Percentiles rank a stretch among this genome's conserved stretches.
Conservation (phyloP, 345 rosid genomes). For the Pistacia atlantica region DNA sequence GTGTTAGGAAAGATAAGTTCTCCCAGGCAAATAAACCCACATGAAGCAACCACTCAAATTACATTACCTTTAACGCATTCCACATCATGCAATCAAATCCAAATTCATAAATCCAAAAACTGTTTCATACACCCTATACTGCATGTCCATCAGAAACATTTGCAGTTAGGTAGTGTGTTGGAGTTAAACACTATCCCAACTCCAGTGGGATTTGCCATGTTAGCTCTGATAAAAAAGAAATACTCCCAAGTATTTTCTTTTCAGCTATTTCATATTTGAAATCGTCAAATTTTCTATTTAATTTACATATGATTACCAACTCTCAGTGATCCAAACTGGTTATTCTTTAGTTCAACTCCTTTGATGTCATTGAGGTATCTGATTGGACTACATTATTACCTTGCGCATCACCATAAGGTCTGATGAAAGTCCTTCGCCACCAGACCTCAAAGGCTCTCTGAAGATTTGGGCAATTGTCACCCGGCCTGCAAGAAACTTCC, state of each 20-base stretch:
- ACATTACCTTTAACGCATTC: constrained; percentile 9
- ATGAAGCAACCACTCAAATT: constrained; percentile 9
- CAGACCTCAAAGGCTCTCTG: constrained; percentile 97
- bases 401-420: constrained; percentile 64
- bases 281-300: constrained; percentile 3
- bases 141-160: constrained; percentile 1
- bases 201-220: constrained; percentile 13
- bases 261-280: not conserved
- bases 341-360: constrained; percentile 24
- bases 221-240: constrained; percentile 6
- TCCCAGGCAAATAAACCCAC: not conserved
- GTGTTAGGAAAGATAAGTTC: not conserved
- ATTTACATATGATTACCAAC: constrained; percentile 10
- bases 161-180: not conserved
- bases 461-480: constrained; percentile 96
- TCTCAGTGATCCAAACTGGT: not conserved
- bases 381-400: constrained; percentile 35
- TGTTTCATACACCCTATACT: constrained; percentile 13
- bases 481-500: constrained; percentile 80
- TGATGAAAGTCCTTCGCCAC: constrained; percentile 94
- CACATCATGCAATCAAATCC: constrained; percentile 27
- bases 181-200: not conserved
- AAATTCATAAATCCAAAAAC: constrained; percentile 21
- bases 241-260: constrained; percentile 2
- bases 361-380: constrained; percentile 29